These are phyloP conservation scores for Collariella sp. DNA, from an alignment of 495 filamentous ascomycete species.

Conservation along the genomic window DNA sequence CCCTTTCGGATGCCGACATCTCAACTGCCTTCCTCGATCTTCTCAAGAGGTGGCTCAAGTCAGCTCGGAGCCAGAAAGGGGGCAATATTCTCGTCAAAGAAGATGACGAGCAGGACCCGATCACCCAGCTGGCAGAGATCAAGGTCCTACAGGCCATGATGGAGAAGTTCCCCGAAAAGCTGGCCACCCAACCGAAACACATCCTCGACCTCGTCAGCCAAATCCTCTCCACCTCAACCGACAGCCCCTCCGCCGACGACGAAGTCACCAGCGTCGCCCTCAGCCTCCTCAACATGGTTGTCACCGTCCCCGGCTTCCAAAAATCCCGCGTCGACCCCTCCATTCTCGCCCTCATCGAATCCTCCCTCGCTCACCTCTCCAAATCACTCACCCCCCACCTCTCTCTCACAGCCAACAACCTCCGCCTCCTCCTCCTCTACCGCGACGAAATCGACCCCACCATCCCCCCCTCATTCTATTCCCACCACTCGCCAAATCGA, in stretches of 20 bases:
- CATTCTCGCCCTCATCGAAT: conserved; percentile 44
- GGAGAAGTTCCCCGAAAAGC: conserved; percentile 54
- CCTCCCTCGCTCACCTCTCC: conserved; percentile 39
- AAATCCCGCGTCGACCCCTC: conserved; percentile 38
- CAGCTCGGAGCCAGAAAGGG: conserved; percentile 9
- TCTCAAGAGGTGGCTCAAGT: conserved; percentile 53
- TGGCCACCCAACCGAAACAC: conserved; percentile 53
- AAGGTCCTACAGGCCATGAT: conserved; percentile 62
- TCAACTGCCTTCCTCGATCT: conserved; percentile 56
- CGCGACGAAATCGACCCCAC: conserved; percentile 41
- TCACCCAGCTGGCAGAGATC: conserved; percentile 46
- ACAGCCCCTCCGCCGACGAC: conserved; percentile 23
- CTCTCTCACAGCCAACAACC: conserved; percentile 47
- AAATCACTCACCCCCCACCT: conserved; percentile 23
- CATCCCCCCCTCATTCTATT: conserved; percentile 19
- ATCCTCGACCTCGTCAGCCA: conserved; percentile 55
- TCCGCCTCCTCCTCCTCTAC: conserved; percentile 50
- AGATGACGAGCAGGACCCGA: conserved; percentile 34
- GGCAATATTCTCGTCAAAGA: conserved; percentile 19
- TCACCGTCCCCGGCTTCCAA: conserved; percentile 55
- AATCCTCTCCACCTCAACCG: conserved; percentile 36
- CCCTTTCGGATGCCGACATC: conserved; percentile 48
- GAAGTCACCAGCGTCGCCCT: conserved; percentile 53
- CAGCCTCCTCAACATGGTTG: conserved; percentile 57
- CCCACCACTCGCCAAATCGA: conserved; percentile 44